Evolutionary conservation across 495 filamentous ascomycete species (phyloP).

Genomic region (Cryomyces minteri): DNA sequence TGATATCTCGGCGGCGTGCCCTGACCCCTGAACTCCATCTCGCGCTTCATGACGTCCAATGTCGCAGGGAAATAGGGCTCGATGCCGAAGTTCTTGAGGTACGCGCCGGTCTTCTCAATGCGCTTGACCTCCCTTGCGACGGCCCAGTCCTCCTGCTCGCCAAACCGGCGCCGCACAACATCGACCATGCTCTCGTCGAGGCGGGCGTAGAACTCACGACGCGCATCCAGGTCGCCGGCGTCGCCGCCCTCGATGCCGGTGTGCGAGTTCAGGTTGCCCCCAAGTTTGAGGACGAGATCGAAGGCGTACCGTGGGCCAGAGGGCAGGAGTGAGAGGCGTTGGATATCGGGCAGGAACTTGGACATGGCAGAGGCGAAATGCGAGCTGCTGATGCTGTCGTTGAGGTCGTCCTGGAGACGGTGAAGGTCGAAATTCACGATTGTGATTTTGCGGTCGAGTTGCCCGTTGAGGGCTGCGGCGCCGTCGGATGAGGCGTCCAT

Average conservation of each 20-base stretch:
- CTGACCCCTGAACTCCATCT: conserved; percentile 3
- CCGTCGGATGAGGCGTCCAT: conserved; percentile 26
- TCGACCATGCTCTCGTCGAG: conserved; percentile 28
- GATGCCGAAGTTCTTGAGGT: conserved; percentile 26
- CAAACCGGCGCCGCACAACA: conserved; percentile 23
- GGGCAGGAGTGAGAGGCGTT: conserved; percentile 24
- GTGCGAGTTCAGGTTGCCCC: conserved; percentile 31
- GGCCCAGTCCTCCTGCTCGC: conserved; percentile 25
- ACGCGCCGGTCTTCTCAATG: conserved; percentile 29
- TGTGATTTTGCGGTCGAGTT: conserved; percentile 35
- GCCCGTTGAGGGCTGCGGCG: conserved; percentile 27
- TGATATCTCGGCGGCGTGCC: conserved; percentile 3
- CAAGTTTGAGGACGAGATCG: conserved; percentile 32
- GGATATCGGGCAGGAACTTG: conserved; percentile 29
- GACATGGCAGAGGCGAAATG: conserved; percentile 28
- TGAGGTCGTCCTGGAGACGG: conserved; percentile 32
- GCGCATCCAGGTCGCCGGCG: conserved; percentile 19
- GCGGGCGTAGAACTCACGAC: conserved; percentile 24
- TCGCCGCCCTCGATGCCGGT: conserved; percentile 28
- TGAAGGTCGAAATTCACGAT: conserved; percentile 35
- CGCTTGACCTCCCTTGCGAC: conserved; percentile 28
- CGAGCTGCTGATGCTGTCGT: conserved; percentile 22
- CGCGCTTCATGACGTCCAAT: conserved; percentile 25
- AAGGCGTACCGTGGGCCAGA: conserved; percentile 26
- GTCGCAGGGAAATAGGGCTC: conserved; percentile 28